Conservation (phyloP, 2,329 filamentous ascomycete genomes). For the Aspergillus caelatus region DNA sequence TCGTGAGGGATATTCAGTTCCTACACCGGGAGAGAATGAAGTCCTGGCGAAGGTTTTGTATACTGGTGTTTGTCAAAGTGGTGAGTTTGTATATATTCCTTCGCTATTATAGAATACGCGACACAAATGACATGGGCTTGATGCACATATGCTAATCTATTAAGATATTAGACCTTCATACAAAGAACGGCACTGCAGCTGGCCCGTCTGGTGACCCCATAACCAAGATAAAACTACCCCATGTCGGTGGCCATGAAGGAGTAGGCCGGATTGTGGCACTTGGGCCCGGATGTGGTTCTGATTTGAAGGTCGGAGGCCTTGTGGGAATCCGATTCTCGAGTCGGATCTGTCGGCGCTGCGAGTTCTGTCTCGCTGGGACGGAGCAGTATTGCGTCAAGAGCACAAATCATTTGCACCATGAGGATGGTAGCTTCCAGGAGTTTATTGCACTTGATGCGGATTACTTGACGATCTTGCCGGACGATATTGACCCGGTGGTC, state of each 20-base stretch:
- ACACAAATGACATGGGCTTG: not conserved
- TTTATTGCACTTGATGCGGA: constrained; percentile 50
- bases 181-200: constrained; percentile 43
- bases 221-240: constrained; percentile 48
- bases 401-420: constrained; percentile 51
- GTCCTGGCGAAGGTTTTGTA: constrained; percentile 51
- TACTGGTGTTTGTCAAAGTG: constrained; percentile 50
- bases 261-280: constrained; percentile 46
- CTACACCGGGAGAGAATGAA: constrained; percentile 42
- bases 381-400: constrained; percentile 47
- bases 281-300: constrained; percentile 38
- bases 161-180: constrained; percentile 42
- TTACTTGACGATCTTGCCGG: constrained; percentile 47
- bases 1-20: constrained; percentile 46
- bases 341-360: constrained; percentile 47
- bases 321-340: constrained; percentile 50
- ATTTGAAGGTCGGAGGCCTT: constrained; percentile 41
- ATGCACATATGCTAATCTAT: not conserved
- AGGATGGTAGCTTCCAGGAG: constrained; percentile 51
- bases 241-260: constrained; percentile 52
- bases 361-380: constrained; percentile 45
- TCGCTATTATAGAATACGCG: not conserved
- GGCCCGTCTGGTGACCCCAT: constrained; percentile 45
- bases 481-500: constrained; percentile 45
- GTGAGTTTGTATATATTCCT: constrained; percentile 27